These are phyloP conservation scores for Actinomortierella ambigua DNA, from an alignment of 371 early-diverging fungal species.

Conservation along the genomic window DNA sequence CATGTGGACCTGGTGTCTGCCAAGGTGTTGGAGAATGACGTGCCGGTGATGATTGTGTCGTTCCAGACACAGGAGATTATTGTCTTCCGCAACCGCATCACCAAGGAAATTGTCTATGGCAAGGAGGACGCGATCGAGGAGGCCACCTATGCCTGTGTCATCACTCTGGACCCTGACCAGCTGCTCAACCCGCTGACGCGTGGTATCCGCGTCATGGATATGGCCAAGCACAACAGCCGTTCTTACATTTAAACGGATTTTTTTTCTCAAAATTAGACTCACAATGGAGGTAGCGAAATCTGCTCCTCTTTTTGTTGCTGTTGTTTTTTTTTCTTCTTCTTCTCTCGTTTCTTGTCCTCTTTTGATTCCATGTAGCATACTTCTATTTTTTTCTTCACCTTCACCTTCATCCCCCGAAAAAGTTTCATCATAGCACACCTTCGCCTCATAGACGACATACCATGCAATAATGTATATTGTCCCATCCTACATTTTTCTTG, in stretches of 20 bases:
- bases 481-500: too few species aligned
- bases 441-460: too few species aligned
- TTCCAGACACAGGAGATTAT: slow-evolving; percentile 95
- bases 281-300: neutral
- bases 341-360: slow-evolving; percentile 18
- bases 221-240: slow-evolving; percentile 75
- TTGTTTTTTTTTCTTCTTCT: neutral
- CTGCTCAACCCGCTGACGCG: slow-evolving; percentile 85
- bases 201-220: slow-evolving; percentile 93
- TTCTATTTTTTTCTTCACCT: too few species aligned
- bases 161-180: slow-evolving; percentile 88
- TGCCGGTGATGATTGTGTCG: slow-evolving; percentile 87
- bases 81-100: slow-evolving; percentile 86
- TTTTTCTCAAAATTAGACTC: neutral
- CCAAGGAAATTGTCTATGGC: slow-evolving; percentile 86
- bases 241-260: slow-evolving; percentile 34
- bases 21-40: slow-evolving; percentile 89
- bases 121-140: slow-evolving; percentile 90
- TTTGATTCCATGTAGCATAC: slow-evolving; percentile 7
- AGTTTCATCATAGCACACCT: too few species aligned
- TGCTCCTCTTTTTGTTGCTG: slow-evolving; percentile 1
- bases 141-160: slow-evolving; percentile 84
- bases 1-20: slow-evolving; percentile 86
- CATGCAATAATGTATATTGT: too few species aligned
- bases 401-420: too few species aligned